Evolutionary conservation across 176 grass and related monocot genomes (phyloP).

Genomic region (Pontederia crassipes): DNA sequence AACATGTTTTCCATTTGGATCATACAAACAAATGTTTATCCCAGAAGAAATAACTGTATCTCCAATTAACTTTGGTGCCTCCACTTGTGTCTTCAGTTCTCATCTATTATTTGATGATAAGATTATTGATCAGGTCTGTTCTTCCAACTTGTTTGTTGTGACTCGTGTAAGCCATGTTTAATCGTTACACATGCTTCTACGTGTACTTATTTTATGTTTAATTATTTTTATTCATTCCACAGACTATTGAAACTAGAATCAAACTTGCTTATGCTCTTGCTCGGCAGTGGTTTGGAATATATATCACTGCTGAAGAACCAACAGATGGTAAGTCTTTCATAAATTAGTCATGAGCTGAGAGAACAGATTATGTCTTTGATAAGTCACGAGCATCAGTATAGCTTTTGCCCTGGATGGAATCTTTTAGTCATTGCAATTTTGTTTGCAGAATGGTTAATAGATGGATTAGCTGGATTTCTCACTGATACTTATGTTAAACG

Average conservation of each 20-base stretch:
- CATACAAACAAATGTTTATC: constrained; percentile 87
- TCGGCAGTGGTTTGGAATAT: constrained; percentile 98
- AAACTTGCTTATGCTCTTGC: constrained; percentile 84
- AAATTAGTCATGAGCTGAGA: not conserved
- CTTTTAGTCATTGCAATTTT: constrained; percentile 1
- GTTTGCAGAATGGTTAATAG: constrained; percentile 82
- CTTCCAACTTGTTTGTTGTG: not conserved
- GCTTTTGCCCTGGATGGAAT: constrained; percentile 23
- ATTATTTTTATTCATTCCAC: constrained; percentile 9
- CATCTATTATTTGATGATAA: constrained; percentile 81
- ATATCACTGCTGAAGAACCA: constrained; percentile 74
- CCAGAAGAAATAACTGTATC: constrained; percentile 65
- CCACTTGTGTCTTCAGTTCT: constrained; percentile 76
- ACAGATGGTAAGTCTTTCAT: constrained; percentile 54
- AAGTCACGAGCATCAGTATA: not conserved
- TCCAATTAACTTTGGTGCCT: constrained; percentile 65
- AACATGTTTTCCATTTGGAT: constrained; percentile 71
- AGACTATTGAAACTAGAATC: constrained; percentile 90
- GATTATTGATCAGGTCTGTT: constrained; percentile 77
- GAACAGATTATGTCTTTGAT: constrained; percentile 21
- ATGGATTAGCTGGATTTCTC: constrained; percentile 96
- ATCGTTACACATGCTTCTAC: not conserved
- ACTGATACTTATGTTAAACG: constrained; percentile 81
- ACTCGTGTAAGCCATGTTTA: not conserved
- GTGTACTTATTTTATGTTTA: not conserved